These are phyloP conservation scores for Blastocladiella britannica DNA, from an alignment of 192 early-diverging fungal species.

Conservation along the genomic window DNA sequence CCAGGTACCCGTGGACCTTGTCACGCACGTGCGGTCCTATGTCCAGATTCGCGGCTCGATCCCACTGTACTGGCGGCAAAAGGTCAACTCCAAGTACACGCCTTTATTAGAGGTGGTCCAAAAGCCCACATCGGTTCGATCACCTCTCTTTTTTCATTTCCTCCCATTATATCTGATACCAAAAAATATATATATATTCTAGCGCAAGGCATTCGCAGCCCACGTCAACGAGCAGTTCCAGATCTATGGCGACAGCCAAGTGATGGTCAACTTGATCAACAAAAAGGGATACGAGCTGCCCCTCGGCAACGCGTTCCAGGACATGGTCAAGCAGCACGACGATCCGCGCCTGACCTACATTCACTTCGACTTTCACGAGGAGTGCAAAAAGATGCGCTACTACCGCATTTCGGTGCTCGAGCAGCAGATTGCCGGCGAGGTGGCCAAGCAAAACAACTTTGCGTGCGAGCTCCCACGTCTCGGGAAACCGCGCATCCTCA, in stretches of 20 bases:
- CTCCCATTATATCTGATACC: not conserved
- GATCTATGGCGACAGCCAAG: conserved; percentile 51
- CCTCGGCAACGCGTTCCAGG: conserved; percentile 59
- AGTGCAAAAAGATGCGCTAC: conserved; percentile 92
- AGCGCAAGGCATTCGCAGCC: conserved; percentile 42
- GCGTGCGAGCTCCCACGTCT: conserved; percentile 2
- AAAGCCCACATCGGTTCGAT: conserved; percentile 40
- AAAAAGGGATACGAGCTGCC: conserved; percentile 76
- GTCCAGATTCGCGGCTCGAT: conserved; percentile 91
- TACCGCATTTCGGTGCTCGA: conserved; percentile 64
- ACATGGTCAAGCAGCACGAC: conserved; percentile 33
- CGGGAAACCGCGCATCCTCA: not conserved
- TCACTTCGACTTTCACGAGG: conserved; percentile 95
- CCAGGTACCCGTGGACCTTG: conserved; percentile 19
- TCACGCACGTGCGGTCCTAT: conserved; percentile 42
- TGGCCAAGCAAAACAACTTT: conserved; percentile 37
- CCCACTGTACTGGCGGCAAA: conserved; percentile 82
- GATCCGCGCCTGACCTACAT: conserved; percentile 43
- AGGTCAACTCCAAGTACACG: conserved; percentile 77
- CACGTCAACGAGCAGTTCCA: conserved; percentile 51
- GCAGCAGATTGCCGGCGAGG: conserved; percentile 48
- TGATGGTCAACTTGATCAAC: conserved; percentile 85
- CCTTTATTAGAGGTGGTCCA: conserved; percentile 60
- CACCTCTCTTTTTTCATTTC: not conserved
- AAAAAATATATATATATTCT: conserved; percentile 11